Conservation (phyloP, 352 stramenopile species). For the Phytophthora fragariaefolia region DNA sequence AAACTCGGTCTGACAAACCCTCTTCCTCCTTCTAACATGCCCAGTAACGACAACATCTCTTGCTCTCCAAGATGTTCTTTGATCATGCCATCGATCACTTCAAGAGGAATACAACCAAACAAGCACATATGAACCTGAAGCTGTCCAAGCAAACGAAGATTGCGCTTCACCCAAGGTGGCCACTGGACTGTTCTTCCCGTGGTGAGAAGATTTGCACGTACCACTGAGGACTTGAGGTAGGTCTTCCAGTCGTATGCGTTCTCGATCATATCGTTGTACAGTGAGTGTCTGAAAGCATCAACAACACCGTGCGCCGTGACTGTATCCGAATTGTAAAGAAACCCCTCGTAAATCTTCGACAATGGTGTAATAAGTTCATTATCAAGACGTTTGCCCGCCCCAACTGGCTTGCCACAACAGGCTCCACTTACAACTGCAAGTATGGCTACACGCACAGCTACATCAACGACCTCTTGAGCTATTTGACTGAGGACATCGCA, state of each 20-base stretch:
- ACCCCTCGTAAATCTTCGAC: constrained; percentile 29
- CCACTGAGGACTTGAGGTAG: constrained; percentile 26
- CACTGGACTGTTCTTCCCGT: constrained; percentile 14
- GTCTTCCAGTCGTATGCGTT: constrained; percentile 34
- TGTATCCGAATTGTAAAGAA: constrained; percentile 7
- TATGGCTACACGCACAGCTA: constrained; percentile 13
- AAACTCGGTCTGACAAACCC: constrained; percentile 25
- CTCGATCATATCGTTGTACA: constrained; percentile 44
- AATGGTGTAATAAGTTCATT: constrained; percentile 24
- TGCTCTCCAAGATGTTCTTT: constrained; percentile 29
- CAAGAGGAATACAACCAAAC: constrained; percentile 31
- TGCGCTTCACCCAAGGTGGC: constrained; percentile 35
- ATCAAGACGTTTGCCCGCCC: constrained; percentile 9
- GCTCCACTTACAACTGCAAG: not conserved
- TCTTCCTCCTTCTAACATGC: constrained; percentile 12
- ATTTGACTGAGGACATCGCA: constrained; percentile 10
- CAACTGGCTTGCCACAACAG: not conserved
- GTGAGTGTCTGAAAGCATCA: constrained; percentile 3
- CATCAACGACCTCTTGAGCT: constrained; percentile 20
- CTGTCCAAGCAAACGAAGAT: constrained; percentile 33
- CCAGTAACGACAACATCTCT: constrained; percentile 24
- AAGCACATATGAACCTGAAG: constrained; percentile 43
- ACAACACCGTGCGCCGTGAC: not conserved
- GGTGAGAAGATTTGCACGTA: not conserved
- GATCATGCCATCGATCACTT: constrained; percentile 38